Base-by-base conservation (phyloP, 257 asterid species). In the Craterostigma plantagineum region DNA sequence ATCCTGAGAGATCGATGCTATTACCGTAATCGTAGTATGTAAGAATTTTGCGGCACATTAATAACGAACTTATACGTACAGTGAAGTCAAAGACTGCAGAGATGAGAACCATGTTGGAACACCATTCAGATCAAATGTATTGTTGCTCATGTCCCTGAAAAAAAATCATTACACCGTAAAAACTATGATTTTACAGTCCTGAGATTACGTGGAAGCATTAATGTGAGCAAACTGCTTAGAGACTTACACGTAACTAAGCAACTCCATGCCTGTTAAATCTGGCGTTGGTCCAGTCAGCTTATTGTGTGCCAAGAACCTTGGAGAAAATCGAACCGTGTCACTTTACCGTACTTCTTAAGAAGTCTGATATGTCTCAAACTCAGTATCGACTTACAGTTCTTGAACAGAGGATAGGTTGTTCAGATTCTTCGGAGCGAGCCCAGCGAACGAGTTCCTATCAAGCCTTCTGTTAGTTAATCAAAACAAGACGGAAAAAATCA, bases 381-480 rank as follows among this genome's bases (percentile, higher is more conserved):
- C n/a, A n/a, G n/a, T n/a, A n/a, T n/a, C n/a, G n/a, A n/a, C n/a
- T 74, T 77, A 90, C 98, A 90, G 63, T 46, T 79, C 87, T 38
- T 54, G 72, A 64, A 79, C 58, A 23, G 17, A 5, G n/a, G 67
- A 61, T 63, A 90, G 95, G 9, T 60, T 74, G 67, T 48, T 70
- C 68, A 90, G 68, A 57, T 45, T 79, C 38, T 10, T n/a, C 4
- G 91, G 86, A 56, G 80, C 81, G 10, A 73, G 10, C 42, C 90
- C 96, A 16, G 42, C 62, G 11, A 84, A 34, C 8, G 55, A 60
- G 53, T 84, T 84, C 56, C 61, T 68, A 59, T 84, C 93, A 6
- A 84, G 80, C 38, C 96, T 81, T 13, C 96, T 84, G 72, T 53
- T 11, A 46, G n/a, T n/a, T n/a, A n/a, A n/a, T 43, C 4, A 30